These are phyloP conservation scores for Candida germanica DNA, from an alignment of 805 yeast genomes.

Conservation along the genomic window DNA sequence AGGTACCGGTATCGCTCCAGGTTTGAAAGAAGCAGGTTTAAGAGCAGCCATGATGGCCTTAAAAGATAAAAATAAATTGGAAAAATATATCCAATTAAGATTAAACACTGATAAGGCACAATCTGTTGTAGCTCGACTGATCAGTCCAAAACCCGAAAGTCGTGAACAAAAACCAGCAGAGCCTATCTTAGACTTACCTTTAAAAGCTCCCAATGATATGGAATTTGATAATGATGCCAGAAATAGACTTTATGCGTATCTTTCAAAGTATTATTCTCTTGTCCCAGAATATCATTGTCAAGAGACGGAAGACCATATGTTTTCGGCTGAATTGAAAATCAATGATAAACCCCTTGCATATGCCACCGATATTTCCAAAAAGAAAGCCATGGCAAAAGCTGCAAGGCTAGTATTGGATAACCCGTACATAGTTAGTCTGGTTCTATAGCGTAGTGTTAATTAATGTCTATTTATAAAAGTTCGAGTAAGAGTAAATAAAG, in stretches of 20 bases:
- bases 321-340: conserved; percentile 28
- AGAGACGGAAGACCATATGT: conserved; percentile 21
- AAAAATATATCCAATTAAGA: conserved; percentile 59
- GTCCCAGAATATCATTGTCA: conserved; percentile 32
- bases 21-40: conserved; percentile 72
- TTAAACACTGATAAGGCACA: conserved; percentile 18
- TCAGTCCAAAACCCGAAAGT: conserved; percentile 7
- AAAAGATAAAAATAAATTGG: conserved; percentile 53
- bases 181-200: conserved; percentile 21
- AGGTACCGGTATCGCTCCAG: conserved; percentile 71
- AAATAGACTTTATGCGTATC: conserved; percentile 37
- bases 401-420: conserved; percentile 35
- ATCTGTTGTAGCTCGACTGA: conserved; percentile 6
- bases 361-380: conserved; percentile 35
- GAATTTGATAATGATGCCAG: conserved; percentile 34
- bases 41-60: conserved; percentile 85
- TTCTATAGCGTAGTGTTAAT: not conserved
- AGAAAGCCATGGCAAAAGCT: conserved; percentile 39
- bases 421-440: too few species aligned
- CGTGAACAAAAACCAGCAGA: not conserved
- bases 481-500: not conserved
- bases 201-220: conserved; percentile 18
- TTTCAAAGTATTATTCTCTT: conserved; percentile 33
- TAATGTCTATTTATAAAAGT: not conserved
- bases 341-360: conserved; percentile 27